Base-by-base conservation (phyloP, 2,329 filamentous ascomycete species). In the Apiospora pterosperma region DNA sequence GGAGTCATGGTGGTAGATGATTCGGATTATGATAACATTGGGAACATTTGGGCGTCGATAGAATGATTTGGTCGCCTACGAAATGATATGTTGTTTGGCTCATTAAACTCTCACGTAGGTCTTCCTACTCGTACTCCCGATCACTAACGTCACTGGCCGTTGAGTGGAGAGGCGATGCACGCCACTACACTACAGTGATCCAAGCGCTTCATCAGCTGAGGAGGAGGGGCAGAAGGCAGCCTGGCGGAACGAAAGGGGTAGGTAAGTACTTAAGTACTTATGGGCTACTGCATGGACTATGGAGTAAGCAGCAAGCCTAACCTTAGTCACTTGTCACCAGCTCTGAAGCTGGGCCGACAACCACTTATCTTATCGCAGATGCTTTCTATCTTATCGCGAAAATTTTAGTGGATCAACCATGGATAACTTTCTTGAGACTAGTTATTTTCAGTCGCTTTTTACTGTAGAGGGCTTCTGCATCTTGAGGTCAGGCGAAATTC, bases 1-100 rank as follows among this genome's bases (percentile, higher is more conserved):
- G 77, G 75, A 70, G 73, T 76, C 80, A 82, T 82, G 67, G 66
- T 38, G 39, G 62, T 31, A n/a, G 12, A n/a, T 52, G 5, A 28
- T 23, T 39, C 48, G 14, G 36, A 19, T 55, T 34, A 55, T 34
- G 25, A 16, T 19, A 28, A 21, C 28, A 55, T 55, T 34, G 48
- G 25, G 28, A n/a, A 55, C 28, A 55, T 55, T 31, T 34, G 48
- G 48, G n/a, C 31, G 25, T n/a, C 28, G 28, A 7, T 16, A 4
- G 28, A n/a, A 25, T 55, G 36, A 38, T 31, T 23, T 62, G 6
- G 25, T 38, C 25, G 31, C 58, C 31, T 39, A n/a, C 23, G 34
- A 39, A n/a, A 25, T 39, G n/a, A 21, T 23, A 19, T 23, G 36
- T 19, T 59, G 55, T 39, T 38, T 23, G 21, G 5, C 12, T 60